Percentiles rank a stretch among this genome's conserved stretches.
Conservation (phyloP, 2,329 filamentous ascomycete genomes). For the Colletotrichum lini region DNA sequence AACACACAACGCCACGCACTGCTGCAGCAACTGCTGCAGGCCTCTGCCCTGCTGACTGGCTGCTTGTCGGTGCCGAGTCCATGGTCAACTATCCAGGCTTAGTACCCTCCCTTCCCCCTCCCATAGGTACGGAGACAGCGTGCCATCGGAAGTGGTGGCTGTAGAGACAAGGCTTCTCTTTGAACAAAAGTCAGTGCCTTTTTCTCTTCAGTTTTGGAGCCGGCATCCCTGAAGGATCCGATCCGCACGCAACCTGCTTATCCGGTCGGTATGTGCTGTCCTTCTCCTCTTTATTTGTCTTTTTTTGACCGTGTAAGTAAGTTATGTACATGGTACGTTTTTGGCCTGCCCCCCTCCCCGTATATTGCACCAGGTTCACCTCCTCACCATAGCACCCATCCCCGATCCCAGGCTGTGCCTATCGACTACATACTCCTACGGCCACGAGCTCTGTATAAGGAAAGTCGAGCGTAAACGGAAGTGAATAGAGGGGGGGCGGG, state of each 20-base stretch:
- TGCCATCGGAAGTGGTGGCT: not conserved
- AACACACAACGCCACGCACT: slow-evolving; percentile 2
- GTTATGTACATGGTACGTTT: not conserved
- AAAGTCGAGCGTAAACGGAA: slow-evolving; percentile 19
- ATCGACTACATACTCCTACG: not conserved
- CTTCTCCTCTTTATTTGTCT: not conserved
- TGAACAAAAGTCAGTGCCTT: not conserved
- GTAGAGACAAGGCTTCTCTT: not conserved
- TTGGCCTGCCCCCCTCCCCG: slow-evolving; percentile 6
- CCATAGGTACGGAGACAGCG: not conserved
- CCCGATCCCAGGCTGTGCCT: not conserved
- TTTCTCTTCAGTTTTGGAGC: not conserved
- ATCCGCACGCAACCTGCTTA: not conserved
- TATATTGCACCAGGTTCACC: slow-evolving; percentile 23
- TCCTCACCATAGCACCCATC: not conserved
- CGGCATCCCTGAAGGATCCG: slow-evolving; percentile 13
- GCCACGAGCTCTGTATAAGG: slow-evolving; percentile 24
- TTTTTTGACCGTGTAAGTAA: slow-evolving; percentile 14
- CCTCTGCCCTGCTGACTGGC: not conserved
- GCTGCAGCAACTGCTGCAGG: not conserved
- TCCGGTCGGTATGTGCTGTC: not conserved
- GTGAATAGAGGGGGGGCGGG: no score
- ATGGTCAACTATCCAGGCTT: slow-evolving; percentile 14
- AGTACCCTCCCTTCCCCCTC: not conserved
- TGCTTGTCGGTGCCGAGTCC: slow-evolving; percentile 12